Evolutionary conservation across 2,329 filamentous ascomycete genomes (phyloP).

Genomic region (Sporothrix euskadiensis): DNA sequence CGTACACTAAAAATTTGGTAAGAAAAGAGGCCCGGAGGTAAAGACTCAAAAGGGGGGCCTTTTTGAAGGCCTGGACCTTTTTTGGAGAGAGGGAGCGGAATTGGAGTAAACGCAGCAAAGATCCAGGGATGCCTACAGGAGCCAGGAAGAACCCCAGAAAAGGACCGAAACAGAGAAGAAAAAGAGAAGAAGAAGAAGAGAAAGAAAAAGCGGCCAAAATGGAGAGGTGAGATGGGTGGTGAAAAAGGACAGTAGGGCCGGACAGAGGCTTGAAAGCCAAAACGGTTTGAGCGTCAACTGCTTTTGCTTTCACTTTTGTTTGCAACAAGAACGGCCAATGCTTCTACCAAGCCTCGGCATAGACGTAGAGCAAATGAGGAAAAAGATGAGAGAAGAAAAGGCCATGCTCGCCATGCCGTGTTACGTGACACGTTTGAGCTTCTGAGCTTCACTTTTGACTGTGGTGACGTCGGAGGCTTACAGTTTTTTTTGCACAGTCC

Average conservation of each 20-base stretch:
- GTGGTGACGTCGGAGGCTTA: not conserved
- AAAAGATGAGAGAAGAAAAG: not conserved
- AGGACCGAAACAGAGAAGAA: not conserved
- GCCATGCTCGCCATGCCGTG: not conserved
- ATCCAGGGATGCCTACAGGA: not conserved
- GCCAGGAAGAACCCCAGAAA: not conserved
- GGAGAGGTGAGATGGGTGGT: not conserved
- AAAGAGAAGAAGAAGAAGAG: not conserved
- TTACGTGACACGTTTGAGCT: slow-evolving; percentile 9
- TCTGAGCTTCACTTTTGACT: not conserved
- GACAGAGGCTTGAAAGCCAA: not conserved
- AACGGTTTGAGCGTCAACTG: not conserved
- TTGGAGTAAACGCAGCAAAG: not conserved
- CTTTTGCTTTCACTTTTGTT: not conserved
- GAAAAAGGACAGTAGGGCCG: not conserved
- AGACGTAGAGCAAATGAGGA: not conserved
- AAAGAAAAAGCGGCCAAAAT: not conserved
- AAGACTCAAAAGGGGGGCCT: not conserved
- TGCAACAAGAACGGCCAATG: no score
- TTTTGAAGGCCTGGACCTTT: not conserved
- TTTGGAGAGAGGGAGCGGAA: not conserved
- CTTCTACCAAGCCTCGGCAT: not conserved
- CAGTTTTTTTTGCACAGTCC: not conserved
- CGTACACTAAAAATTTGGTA: not conserved
- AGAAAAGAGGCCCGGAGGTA: no score